These are phyloP conservation scores for Skeletonema menzelii DNA, from an alignment of 108 stramenopile genomes.

Conservation along the genomic window DNA sequence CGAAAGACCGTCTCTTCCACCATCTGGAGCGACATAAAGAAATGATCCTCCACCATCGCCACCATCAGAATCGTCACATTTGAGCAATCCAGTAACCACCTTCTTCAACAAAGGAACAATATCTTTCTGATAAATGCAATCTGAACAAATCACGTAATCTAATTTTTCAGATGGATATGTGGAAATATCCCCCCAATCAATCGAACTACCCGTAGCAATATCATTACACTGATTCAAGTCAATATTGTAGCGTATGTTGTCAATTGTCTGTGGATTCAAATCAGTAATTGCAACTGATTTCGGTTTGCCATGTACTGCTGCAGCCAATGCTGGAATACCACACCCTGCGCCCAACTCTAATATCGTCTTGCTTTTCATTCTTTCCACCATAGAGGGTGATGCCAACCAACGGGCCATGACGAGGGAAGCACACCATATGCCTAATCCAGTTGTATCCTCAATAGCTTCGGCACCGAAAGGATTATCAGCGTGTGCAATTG, in stretches of 20 bases:
- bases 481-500: constrained; percentile 69
- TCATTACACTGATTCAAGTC: constrained; percentile 47
- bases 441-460: constrained; percentile 85
- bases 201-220: constrained; percentile 29
- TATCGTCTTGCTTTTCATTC: constrained; percentile 46
- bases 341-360: constrained; percentile 88
- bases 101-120: constrained; percentile 74
- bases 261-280: constrained; percentile 72
- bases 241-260: constrained; percentile 79
- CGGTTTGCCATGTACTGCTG: constrained; percentile 37
- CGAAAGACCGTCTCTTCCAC: constrained; percentile 60
- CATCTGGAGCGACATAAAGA: constrained; percentile 63
- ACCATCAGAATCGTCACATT: constrained; percentile 7
- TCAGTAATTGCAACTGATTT: constrained; percentile 68
- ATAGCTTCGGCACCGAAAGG: constrained; percentile 69
- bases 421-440: constrained; percentile 83
- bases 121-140: constrained; percentile 83
- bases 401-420: constrained; percentile 84
- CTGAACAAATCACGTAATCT: constrained; percentile 82
- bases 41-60: constrained; percentile 37
- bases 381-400: constrained; percentile 15
- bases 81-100: constrained; percentile 61
- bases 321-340: constrained; percentile 65
- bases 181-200: constrained; percentile 82
- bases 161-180: constrained; percentile 77